Evolutionary conservation across 2,329 filamentous ascomycete genomes (phyloP), one percentile per base, ranked within the genome.

Genomic region (Paecilomyces dactylethromorphus): DNA sequence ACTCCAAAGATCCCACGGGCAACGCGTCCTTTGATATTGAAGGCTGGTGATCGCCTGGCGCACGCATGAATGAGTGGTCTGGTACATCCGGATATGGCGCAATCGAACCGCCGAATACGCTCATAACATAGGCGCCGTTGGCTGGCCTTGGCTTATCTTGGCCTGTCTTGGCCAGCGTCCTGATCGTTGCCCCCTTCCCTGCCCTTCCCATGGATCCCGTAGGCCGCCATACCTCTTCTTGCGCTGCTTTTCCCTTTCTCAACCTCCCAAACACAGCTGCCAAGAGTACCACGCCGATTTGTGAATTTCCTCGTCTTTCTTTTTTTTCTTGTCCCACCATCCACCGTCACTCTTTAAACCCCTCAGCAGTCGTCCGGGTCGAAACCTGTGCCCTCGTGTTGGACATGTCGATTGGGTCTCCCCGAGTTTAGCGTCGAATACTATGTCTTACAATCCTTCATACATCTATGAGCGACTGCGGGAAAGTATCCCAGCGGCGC

Each of bases 391-490:
- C 24, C 24, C 13, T 21, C 26, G 2, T 52, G 50, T 24, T 52
- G 50, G 50, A 52, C 11, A 52, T 52, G 50, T 52, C 22, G 21
- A 24, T 52, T 52, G 22, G 26, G 50, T 29, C n/a, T 13, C 12
- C 22, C 12, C 22, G 24, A 29, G 26, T 54, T 31, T 35, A 35
- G 53, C 18, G 39, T 11, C 26, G 22, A 5, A 6, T 32, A 54
- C 7, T 35, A 54, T 54, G 53, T 54, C 53, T 35, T 54, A 54
- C 49, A 52, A 59, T 49, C 56, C 64, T 7, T 58, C 59, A 13
- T 58, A 63, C 32, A 6, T 62, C 21, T 66, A 66, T 50, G 62
- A 60, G 55, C 64, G 61, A 50, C 55, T 66, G 18, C 52, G 57
- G 53, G 59, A 61, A 4, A 62, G 59, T 0, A 62, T 65, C 32